Evolutionary conservation across 2,329 filamentous ascomycete genomes (phyloP).

Genomic region (Fusarium pseudoanthophilum): DNA sequence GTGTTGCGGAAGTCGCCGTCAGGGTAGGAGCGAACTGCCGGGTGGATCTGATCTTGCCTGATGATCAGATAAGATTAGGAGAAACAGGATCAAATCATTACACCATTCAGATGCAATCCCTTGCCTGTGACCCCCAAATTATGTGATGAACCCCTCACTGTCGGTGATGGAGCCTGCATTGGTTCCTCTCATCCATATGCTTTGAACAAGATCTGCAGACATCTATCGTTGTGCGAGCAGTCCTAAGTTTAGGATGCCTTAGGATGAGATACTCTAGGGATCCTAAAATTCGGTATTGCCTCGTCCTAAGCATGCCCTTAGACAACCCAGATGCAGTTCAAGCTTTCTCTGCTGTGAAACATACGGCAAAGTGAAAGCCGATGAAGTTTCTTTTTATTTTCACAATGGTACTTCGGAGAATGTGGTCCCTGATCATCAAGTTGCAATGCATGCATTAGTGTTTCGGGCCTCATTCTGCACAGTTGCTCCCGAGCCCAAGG

Average conservation of each 20-base stretch:
- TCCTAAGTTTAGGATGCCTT: not conserved
- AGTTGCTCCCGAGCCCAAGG: not conserved
- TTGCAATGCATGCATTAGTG: slow-evolving; percentile 6
- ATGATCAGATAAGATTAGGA: slow-evolving; percentile 34
- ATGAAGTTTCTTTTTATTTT: not conserved
- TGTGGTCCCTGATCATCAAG: not conserved
- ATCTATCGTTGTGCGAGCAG: not conserved
- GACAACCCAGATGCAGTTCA: not conserved
- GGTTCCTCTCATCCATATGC: not conserved
- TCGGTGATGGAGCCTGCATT: not conserved
- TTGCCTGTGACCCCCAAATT: slow-evolving; percentile 6
- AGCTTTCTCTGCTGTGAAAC: not conserved
- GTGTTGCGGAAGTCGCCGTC: not conserved
- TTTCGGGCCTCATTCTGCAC: slow-evolving; percentile 12
- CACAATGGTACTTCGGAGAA: not conserved
- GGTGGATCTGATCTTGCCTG: slow-evolving; percentile 6
- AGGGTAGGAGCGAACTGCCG: not conserved
- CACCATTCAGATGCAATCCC: not conserved
- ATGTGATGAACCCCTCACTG: slow-evolving; percentile 1
- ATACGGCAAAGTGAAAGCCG: not conserved
- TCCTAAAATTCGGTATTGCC: not conserved
- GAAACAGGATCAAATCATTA: slow-evolving; percentile 5
- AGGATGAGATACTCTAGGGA: not conserved
- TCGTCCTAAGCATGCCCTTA: not conserved
- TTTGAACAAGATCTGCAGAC: not conserved